Percentiles rank a stretch among this genome's conserved stretches.
Conservation (phyloP, 2,329 filamentous ascomycete genomes). For the Talaromyces sp. region DNA sequence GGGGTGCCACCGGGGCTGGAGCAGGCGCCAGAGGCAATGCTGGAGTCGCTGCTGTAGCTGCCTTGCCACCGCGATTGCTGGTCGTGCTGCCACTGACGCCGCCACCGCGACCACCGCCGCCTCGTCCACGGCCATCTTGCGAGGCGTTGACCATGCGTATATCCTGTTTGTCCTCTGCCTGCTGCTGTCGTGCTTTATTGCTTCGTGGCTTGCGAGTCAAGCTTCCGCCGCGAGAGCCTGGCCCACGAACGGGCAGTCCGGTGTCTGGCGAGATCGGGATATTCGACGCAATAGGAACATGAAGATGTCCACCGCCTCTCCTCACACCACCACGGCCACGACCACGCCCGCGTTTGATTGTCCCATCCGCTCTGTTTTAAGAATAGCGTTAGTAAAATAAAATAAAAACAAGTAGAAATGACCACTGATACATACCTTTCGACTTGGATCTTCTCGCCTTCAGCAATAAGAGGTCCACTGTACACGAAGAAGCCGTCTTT, state of each 20-base stretch:
- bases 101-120: conserved; percentile 12
- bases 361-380: conserved; percentile 62
- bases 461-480: conserved; percentile 82
- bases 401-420: conserved; percentile 11
- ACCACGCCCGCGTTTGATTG: conserved; percentile 59
- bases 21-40: conserved; percentile 15
- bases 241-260: conserved; percentile 65
- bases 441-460: conserved; percentile 70
- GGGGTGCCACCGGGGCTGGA: not conserved
- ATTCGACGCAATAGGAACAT: conserved; percentile 70
- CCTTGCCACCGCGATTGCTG: not conserved
- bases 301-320: conserved; percentile 60
- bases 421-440: conserved; percentile 49
- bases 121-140: conserved; percentile 24
- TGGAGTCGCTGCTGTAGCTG: not conserved
- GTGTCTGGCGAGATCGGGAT: conserved; percentile 87
- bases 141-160: conserved; percentile 23
- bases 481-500: conserved; percentile 98
- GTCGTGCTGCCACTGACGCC: not conserved
- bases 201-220: conserved; percentile 76
- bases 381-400: conserved; percentile 26
- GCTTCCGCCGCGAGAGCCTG: conserved; percentile 70
- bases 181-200: conserved; percentile 77
- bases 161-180: conserved; percentile 78
- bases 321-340: conserved; percentile 45